Conservation (phyloP, 2,329 filamentous ascomycete species). For the Thelonectria discophora region DNA sequence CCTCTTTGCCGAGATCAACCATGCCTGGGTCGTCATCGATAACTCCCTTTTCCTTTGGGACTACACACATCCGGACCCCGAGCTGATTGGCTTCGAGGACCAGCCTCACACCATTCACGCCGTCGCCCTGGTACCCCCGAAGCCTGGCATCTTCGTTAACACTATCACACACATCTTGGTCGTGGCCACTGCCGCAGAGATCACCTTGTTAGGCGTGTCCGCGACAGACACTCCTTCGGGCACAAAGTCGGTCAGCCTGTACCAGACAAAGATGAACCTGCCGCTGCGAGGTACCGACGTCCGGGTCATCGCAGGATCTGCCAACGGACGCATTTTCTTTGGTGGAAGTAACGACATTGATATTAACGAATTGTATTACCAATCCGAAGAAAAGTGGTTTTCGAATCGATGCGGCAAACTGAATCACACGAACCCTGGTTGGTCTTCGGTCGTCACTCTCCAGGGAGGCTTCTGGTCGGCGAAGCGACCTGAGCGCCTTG, state of each 20-base stretch:
- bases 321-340: slow-evolving; percentile 92
- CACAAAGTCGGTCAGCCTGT: slow-evolving; percentile 77
- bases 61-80: slow-evolving; percentile 90
- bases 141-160: slow-evolving; percentile 85
- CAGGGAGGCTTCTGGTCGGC: slow-evolving; percentile 61
- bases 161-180: slow-evolving; percentile 89
- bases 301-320: slow-evolving; percentile 80
- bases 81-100: slow-evolving; percentile 92
- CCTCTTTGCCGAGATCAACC: slow-evolving; percentile 90
- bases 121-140: slow-evolving; percentile 87
- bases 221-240: slow-evolving; percentile 74
- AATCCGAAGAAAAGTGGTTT: slow-evolving; percentile 98
- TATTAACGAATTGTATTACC: slow-evolving; percentile 93
- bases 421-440: slow-evolving; percentile 82
- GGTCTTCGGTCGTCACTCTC: slow-evolving; percentile 69
- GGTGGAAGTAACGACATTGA: slow-evolving; percentile 83
- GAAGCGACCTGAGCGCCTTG: slow-evolving; percentile 69
- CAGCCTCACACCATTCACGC: slow-evolving; percentile 87
- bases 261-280: slow-evolving; percentile 87
- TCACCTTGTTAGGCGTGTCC: slow-evolving; percentile 86
- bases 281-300: slow-evolving; percentile 80
- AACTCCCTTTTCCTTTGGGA: slow-evolving; percentile 98
- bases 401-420: slow-evolving; percentile 86
- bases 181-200: slow-evolving; percentile 84
- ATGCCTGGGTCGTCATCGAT: slow-evolving; percentile 96